These are phyloP conservation scores for Colletotrichum endophyticum DNA, from an alignment of 2,329 filamentous ascomycete species.

Conservation along the genomic window DNA sequence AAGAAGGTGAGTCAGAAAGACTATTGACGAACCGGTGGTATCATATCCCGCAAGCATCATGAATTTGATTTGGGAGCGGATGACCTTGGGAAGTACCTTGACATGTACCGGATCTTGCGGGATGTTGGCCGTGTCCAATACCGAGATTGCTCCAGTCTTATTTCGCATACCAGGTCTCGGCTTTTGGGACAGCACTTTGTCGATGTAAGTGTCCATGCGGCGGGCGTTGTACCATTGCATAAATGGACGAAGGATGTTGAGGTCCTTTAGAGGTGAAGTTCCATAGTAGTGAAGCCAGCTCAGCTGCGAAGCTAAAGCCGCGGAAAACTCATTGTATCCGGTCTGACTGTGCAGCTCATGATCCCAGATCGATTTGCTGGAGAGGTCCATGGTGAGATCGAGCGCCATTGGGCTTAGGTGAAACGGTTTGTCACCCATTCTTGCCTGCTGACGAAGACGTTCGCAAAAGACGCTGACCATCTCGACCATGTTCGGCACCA, in stretches of 20 bases:
- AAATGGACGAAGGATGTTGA: neutral
- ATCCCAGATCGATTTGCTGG: neutral
- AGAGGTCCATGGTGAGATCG: neutral
- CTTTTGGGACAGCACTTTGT: neutral
- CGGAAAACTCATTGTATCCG: neutral
- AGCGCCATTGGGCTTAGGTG: neutral
- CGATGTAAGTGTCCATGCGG: neutral
- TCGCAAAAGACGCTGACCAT: constrained; percentile 37
- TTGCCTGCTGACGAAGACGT: constrained; percentile 24
- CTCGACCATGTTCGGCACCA: constrained; percentile 40
- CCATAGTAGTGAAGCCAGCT: neutral
- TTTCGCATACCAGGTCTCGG: neutral
- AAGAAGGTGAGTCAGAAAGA: constrained; percentile 32
- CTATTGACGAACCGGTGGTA: constrained; percentile 37
- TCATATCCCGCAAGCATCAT: constrained; percentile 44
- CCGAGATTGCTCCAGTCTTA: neutral
- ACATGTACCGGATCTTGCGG: neutral
- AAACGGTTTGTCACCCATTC: constrained; percentile 29
- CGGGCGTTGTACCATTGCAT: neutral
- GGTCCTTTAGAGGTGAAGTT: neutral
- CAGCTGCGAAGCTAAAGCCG: neutral
- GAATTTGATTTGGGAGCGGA: constrained; percentile 33
- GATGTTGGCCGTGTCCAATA: neutral
- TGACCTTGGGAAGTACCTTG: neutral
- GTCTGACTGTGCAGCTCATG: neutral